A percentile compares a stretch with the other conserved stretches of the same genome.
These are phyloP conservation scores for Niebla homalea DNA, from an alignment of 495 filamentous ascomycete genomes.

Conservation along the genomic window DNA sequence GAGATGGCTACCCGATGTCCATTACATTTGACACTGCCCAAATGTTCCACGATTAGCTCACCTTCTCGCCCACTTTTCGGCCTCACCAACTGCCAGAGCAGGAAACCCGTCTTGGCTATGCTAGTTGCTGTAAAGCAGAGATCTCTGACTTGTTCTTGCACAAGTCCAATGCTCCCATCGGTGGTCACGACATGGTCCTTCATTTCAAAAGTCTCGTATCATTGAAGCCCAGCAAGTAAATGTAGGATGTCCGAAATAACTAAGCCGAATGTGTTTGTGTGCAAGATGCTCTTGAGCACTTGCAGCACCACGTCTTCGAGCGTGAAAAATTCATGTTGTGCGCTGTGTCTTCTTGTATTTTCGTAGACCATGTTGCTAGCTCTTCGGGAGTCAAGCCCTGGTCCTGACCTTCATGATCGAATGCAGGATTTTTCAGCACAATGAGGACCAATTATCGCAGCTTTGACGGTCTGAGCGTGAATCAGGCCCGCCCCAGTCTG, in stretches of 20 bases:
- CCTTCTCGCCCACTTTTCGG: constrained; percentile 58
- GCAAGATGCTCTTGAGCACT: constrained; percentile 55
- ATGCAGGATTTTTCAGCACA: constrained; percentile 57
- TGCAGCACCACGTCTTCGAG: constrained; percentile 71
- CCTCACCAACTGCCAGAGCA: constrained; percentile 69
- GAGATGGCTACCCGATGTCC: constrained; percentile 69
- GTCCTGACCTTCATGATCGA: constrained; percentile 60
- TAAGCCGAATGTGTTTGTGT: constrained; percentile 52
- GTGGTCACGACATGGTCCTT: constrained; percentile 56
- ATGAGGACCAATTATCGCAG: constrained; percentile 62
- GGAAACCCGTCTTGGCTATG: constrained; percentile 57
- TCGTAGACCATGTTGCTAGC: constrained; percentile 63
- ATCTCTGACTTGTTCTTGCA: constrained; percentile 66
- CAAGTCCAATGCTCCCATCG: constrained; percentile 56
- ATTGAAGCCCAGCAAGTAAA: constrained; percentile 71
- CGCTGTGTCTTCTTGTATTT: constrained; percentile 59
- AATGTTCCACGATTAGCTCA: constrained; percentile 52
- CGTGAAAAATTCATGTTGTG: constrained; percentile 73
- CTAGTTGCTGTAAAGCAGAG: constrained; percentile 63
- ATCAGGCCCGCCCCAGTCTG: constrained; percentile 62
- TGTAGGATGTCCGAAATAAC: constrained; percentile 61
- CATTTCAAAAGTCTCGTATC: constrained; percentile 47
- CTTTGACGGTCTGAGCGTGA: constrained; percentile 52
- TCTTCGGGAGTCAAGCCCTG: constrained; percentile 64
- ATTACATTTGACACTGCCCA: no score